Conservation (phyloP, 192 early-diverging fungal species). For the Coemansia sp. region DNA sequence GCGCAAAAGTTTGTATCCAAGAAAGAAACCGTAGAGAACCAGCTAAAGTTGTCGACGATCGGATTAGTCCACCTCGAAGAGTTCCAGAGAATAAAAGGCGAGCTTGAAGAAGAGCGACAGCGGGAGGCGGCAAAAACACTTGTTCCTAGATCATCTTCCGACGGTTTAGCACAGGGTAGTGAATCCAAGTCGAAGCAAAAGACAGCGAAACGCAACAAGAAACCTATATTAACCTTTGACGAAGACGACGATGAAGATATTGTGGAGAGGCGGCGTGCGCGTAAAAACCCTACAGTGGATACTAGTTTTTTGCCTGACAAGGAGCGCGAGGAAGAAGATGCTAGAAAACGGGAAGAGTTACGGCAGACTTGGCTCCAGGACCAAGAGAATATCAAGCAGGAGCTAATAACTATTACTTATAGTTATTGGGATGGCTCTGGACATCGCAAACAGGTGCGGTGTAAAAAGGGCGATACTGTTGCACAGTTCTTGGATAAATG, state of each 20-base stretch:
- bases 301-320: slow-evolving; percentile 92
- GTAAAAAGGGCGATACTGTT: slow-evolving; percentile 86
- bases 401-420: slow-evolving; percentile 85
- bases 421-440: slow-evolving; percentile 98
- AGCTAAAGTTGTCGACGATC: slow-evolving; percentile 85
- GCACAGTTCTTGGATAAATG: slow-evolving; percentile 84
- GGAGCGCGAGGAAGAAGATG: slow-evolving; percentile 82
- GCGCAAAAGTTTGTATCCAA: slow-evolving; percentile 80
- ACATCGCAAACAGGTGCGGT: slow-evolving; percentile 80
- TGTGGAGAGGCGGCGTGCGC: slow-evolving; percentile 30
- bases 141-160: neutral
- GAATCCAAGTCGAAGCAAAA: slow-evolving; percentile 11
- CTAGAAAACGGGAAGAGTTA: slow-evolving; percentile 70
- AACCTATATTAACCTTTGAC: slow-evolving; percentile 75
- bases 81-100: slow-evolving; percentile 82
- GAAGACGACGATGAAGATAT: slow-evolving; percentile 62
- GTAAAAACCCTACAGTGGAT: slow-evolving; percentile 89
- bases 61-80: slow-evolving; percentile 89
- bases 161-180: neutral
- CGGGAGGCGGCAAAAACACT: slow-evolving; percentile 70
- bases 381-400: slow-evolving; percentile 84
- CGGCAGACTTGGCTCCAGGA: slow-evolving; percentile 79
- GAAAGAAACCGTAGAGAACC: slow-evolving; percentile 75
- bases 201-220: slow-evolving; percentile 44
- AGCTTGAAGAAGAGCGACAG: slow-evolving; percentile 81